Percentiles rank a stretch among this genome's conserved stretches.
Evolutionary conservation across 306 rosid species (phyloP).

Genomic region (Trifolium pratense): DNA sequence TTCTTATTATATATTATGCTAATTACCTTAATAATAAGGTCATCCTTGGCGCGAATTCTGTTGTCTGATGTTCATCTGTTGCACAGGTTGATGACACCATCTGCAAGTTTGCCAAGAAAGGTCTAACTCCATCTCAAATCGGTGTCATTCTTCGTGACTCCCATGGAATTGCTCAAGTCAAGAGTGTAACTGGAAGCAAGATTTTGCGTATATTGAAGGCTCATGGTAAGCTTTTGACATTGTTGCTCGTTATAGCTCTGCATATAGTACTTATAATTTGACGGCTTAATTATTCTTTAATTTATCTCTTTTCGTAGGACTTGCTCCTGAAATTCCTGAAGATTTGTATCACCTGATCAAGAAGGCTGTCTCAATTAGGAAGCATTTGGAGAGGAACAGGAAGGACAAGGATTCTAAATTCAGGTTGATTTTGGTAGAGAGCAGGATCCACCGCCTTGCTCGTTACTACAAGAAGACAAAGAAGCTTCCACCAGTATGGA

Average conservation of each 20-base stretch:
- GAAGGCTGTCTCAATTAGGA: constrained; percentile 83
- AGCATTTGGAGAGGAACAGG: constrained; percentile 91
- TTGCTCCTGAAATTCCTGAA: constrained; percentile 94
- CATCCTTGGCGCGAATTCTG: too few species aligned
- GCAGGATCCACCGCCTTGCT: constrained; percentile 88
- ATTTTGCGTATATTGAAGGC: too few species aligned
- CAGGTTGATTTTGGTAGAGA: constrained; percentile 85
- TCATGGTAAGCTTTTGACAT: background rate
- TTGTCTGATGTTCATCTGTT: too few species aligned
- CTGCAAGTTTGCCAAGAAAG: too few species aligned
- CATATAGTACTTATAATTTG: background rate
- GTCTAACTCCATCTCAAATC: too few species aligned
- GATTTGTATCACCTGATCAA: constrained; percentile 89
- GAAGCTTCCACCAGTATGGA: too few species aligned
- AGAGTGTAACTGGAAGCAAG: too few species aligned
- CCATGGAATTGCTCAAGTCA: too few species aligned
- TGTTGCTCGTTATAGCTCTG: background rate
- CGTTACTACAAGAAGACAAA: constrained; percentile 59
- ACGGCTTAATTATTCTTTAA: background rate
- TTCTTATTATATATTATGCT: too few species aligned
- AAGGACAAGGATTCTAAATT: constrained; percentile 89
- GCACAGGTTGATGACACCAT: too few species aligned
- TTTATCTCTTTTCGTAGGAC: constrained; percentile 48
- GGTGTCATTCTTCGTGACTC: too few species aligned
- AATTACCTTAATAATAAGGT: too few species aligned